Base-by-base conservation (phyloP, 257 asterid species). In the Jacaranda mimosifolia region DNA sequence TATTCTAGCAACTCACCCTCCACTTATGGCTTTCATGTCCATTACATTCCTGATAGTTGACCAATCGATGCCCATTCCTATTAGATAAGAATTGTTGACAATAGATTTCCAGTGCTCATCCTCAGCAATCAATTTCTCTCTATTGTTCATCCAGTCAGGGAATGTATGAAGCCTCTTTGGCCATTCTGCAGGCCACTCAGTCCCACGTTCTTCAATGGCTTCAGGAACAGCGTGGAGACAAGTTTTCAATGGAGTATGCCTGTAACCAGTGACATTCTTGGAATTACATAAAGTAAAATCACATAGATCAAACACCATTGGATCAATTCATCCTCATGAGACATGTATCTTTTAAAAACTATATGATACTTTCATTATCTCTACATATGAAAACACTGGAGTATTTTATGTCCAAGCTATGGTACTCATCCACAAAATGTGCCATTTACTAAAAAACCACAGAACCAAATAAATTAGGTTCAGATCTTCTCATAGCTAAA, bases 181-280 rank as follows among this genome's bases (percentile, higher is more conserved):
- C 98, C 98, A 95, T 75, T 87, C 99, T 59, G 88, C 89, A 10
- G 99, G 99, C 99, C 99, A 95, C 81, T 95, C 99, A 3, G 92
- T 91, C 59, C 99, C 99, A 38, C 87, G 97, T 81, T 95, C 85
- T 86, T 95, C 99, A 17, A 95, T 87, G 53, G 91, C 87, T 76
- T 91, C 91, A 73, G 99, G 98, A 83, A 90, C 80, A 9, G 84
- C 19, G 67, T 91, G 90, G 79, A 95, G 83, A 85, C 99, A 95
- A 65, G 74, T 82, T 80, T 86, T 87, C 77, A 95, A 72, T 3
- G 91, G 85, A 70, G 80, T 83, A 46, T 93, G 82, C 99, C 99
- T 95, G 84, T 46, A 62, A 58, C 48, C 74, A 45, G 66, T 48
- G 56, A 15, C 45, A 62, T 38, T 63, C 13, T 17, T 72, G 39